Evolutionary conservation across 805 yeast species (phyloP).

Genomic region (Yarrowia sp.): DNA sequence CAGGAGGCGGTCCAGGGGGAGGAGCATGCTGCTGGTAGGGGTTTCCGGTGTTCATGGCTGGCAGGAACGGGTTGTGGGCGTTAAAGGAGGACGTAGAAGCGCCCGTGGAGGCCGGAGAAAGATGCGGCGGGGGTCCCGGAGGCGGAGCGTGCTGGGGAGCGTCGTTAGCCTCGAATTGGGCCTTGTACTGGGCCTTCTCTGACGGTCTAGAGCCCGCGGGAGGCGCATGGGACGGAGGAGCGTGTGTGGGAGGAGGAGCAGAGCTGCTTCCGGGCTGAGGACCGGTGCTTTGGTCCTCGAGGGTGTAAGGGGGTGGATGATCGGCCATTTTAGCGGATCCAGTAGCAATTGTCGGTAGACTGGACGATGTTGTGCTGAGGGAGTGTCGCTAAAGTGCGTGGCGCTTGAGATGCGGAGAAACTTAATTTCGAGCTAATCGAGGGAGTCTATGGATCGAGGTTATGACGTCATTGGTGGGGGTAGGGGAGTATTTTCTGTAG

Average conservation of each 20-base stretch:
- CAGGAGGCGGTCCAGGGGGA: conserved; percentile 12
- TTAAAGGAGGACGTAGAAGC: background rate
- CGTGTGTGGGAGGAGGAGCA: background rate
- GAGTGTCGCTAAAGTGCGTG: background rate
- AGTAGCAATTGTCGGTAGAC: background rate
- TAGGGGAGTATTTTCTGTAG: no score
- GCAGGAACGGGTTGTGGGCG: background rate
- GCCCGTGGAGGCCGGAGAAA: background rate
- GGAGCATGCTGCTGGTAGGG: background rate
- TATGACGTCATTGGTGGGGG: no score
- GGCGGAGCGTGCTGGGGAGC: background rate
- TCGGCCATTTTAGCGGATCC: background rate
- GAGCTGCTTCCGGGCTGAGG: conserved; percentile 2
- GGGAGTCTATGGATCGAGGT: no score
- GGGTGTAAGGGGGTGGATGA: background rate
- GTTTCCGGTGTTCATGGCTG: conserved; percentile 6
- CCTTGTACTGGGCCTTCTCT: conserved; percentile 16
- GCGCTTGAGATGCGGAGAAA: background rate
- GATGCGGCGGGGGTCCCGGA: conserved; percentile 6
- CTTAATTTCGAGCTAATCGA: background rate
- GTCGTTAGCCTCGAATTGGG: conserved; percentile 1
- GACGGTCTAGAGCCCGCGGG: background rate
- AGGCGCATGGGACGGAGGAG: background rate
- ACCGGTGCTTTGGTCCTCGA: conserved; percentile 8
- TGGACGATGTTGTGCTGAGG: background rate